These are phyloP conservation scores for Bidens hawaiensis DNA, from an alignment of 140 eudicot species.

Conservation along the genomic window DNA sequence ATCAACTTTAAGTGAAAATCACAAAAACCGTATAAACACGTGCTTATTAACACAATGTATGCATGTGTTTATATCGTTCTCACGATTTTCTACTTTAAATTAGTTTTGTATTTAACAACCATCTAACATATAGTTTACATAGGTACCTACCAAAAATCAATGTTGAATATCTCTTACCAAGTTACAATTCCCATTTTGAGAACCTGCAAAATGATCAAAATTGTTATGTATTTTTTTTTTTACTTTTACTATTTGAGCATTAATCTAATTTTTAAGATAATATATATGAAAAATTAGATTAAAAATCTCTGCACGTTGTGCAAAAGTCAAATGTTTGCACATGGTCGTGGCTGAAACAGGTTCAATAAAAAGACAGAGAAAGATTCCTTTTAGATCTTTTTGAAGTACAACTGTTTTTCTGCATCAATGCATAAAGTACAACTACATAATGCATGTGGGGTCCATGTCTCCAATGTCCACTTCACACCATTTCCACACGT, in stretches of 20 bases:
- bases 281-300: neutral
- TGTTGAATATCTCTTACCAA: conserved; percentile 5
- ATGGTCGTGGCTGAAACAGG: conserved; percentile 26
- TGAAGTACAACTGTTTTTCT: conserved; percentile 30
- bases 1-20: neutral
- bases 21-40: neutral
- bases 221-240: neutral
- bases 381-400: conserved; percentile 30
- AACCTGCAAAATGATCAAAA: conserved; percentile 3
- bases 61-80: neutral
- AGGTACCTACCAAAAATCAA: conserved; percentile 9
- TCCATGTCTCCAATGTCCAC: conserved; percentile 5
- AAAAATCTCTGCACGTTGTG: conserved; percentile 16
- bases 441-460: conserved; percentile 28
- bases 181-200: conserved; percentile 41
- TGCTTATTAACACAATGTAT: no score
- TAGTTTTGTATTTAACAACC: neutral
- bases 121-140: neutral
- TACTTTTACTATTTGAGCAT: neutral
- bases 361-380: conserved; percentile 28
- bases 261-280: neutral
- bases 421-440: conserved; percentile 25
- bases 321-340: conserved; percentile 21
- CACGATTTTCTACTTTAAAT: no score
- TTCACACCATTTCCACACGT: conserved; percentile 10